A percentile compares a stretch with the other conserved stretches of the same genome.
Conservation (phyloP, 2,329 filamentous ascomycete species). For the Diaporthe caulivora region DNA sequence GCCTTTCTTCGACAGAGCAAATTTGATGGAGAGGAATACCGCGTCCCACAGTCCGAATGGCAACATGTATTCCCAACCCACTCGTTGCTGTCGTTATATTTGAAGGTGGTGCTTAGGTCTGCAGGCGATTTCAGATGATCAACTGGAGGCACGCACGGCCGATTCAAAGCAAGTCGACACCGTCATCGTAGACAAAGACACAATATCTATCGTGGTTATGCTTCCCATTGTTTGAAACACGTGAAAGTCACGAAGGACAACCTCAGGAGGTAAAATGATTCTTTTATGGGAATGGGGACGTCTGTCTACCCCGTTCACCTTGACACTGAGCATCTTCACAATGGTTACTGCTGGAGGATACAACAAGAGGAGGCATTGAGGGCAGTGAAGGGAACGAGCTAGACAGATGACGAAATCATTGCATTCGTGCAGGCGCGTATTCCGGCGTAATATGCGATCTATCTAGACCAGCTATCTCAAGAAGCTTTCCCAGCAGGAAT, state of each 20-base stretch:
- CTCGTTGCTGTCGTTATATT: not conserved
- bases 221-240: not conserved
- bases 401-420: constrained; percentile 2
- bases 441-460: not conserved
- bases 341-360: constrained; percentile 7
- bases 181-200: constrained; percentile 5
- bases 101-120: not conserved
- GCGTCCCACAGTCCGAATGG: constrained; percentile 6
- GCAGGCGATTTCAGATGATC: constrained; percentile 6
- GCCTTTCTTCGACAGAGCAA: constrained; percentile 8
- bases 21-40: constrained; percentile 11
- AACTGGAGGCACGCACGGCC: not conserved
- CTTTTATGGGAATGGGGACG: not conserved
- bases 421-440: not conserved
- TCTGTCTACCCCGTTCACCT: constrained; percentile 1
- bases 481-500: constrained; percentile 3
- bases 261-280: constrained; percentile 9
- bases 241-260: not conserved
- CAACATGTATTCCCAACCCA: not conserved
- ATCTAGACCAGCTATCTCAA: not conserved
- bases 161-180: constrained; percentile 11
- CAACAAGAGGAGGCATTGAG: constrained; percentile 5
- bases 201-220: not conserved
- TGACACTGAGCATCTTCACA: constrained; percentile 5
- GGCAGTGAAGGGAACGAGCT: not conserved